Evolutionary conservation across 805 yeast genomes (phyloP).

Genomic region (Nakazawaea wickerhamii): DNA sequence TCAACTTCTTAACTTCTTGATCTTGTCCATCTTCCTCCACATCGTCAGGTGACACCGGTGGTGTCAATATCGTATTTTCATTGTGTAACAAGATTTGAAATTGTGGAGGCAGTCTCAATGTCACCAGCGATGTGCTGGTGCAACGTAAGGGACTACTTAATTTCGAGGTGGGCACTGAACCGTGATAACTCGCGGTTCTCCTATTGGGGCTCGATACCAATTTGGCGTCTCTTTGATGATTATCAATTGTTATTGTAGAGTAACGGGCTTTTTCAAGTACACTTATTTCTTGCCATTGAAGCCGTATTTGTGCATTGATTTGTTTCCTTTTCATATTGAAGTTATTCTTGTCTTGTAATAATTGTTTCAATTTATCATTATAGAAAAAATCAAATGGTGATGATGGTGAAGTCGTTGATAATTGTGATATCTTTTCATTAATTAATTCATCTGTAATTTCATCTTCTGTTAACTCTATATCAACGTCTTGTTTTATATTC

Average conservation of each 20-base stretch:
- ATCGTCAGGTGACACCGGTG: conserved; percentile 8
- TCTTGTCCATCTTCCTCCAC: neutral
- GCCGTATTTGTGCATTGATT: conserved; percentile 1
- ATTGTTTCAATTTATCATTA: conserved; percentile 9
- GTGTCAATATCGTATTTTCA: conserved; percentile 4
- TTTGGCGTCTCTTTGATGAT: neutral
- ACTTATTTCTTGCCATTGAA: conserved; percentile 10
- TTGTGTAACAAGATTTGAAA: neutral
- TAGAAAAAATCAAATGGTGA: conserved; percentile 13
- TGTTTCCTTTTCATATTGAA: conserved; percentile 10
- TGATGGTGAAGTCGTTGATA: conserved; percentile 1
- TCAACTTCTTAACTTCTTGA: conserved; percentile 3
- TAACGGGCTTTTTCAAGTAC: conserved; percentile 12
- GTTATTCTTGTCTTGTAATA: conserved; percentile 1
- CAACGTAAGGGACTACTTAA: conserved; percentile 6
- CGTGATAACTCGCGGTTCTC: conserved; percentile 10
- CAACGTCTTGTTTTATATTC: conserved; percentile 2
- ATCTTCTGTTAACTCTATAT: neutral
- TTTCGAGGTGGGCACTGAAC: conserved; percentile 2
- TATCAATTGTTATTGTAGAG: conserved; percentile 9
- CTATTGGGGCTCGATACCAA: conserved; percentile 4
- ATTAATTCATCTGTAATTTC: conserved; percentile 7
- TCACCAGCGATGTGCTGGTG: neutral
- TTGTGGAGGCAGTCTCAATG: neutral
- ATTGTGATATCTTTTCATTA: conserved; percentile 1